Evolutionary conservation across 2,329 filamentous ascomycete species (phyloP).

Genomic region (Beauveria varroae): DNA sequence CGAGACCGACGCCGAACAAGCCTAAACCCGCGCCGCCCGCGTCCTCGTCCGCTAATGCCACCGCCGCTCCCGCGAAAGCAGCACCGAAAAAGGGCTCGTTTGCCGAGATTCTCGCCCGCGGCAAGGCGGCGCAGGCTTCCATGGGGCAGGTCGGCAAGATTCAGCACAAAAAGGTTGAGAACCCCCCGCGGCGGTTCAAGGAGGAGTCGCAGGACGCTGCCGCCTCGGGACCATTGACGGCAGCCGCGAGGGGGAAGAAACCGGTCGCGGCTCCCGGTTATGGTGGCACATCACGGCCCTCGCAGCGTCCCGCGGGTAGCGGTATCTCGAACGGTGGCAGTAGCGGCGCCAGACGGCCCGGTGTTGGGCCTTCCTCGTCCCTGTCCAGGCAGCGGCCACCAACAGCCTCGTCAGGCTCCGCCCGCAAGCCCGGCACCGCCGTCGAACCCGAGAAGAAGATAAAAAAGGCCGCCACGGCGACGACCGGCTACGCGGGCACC

Average conservation of each 20-base stretch:
- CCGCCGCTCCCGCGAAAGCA: constrained; percentile 31
- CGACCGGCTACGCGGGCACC: constrained; percentile 58
- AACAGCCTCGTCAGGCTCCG: neutral
- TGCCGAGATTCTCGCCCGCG: constrained; percentile 66
- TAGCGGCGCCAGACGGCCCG: constrained; percentile 20
- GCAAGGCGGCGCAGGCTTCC: constrained; percentile 54
- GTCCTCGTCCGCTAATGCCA: constrained; percentile 17
- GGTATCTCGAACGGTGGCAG: constrained; percentile 23
- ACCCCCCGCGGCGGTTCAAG: constrained; percentile 18
- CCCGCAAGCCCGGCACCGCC: constrained; percentile 16
- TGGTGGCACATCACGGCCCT: constrained; percentile 20
- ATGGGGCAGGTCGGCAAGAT: constrained; percentile 62
- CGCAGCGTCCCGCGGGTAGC: constrained; percentile 8
- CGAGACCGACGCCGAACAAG: neutral
- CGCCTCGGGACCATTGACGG: neutral
- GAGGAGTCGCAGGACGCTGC: constrained; percentile 16
- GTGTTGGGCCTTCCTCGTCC: neutral
- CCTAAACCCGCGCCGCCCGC: constrained; percentile 17
- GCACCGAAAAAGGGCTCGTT: constrained; percentile 66
- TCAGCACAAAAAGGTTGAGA: constrained; percentile 62
- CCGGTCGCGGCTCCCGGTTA: constrained; percentile 18
- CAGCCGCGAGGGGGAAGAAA: neutral
- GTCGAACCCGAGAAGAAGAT: constrained; percentile 45
- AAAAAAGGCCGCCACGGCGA: constrained; percentile 55
- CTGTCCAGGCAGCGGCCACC: neutral